phyloP scores from a whole-genome alignment of 2,329 filamentous ascomycete genomes.

The Talaromyces verruculosus region DNA sequence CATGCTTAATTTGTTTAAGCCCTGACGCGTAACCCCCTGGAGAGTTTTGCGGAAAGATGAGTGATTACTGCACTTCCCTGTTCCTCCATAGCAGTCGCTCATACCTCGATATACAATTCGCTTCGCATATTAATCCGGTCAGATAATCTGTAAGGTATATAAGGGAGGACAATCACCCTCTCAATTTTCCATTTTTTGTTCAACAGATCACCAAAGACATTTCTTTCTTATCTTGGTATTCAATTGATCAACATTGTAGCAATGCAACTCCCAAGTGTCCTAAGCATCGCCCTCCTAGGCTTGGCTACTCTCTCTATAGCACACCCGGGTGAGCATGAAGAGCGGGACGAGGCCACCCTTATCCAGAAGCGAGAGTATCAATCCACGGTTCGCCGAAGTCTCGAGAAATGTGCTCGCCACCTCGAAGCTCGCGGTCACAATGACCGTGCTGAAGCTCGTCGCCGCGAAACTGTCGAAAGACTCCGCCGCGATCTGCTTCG shows the following conservation, averaged over 20 bases:
- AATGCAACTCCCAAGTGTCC: background rate
- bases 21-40: background rate
- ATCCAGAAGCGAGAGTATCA: slow-evolving; percentile 25
- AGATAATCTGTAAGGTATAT: background rate
- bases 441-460: slow-evolving; percentile 28
- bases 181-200: background rate
- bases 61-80: background rate
- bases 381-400: slow-evolving; percentile 24
- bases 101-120: background rate
- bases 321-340: background rate
- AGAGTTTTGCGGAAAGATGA: background rate
- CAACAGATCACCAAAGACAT: background rate
- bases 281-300: background rate
- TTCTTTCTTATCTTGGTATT: background rate
- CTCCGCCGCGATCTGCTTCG: background rate
- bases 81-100: background rate
- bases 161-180: background rate
- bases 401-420: slow-evolving; percentile 26
- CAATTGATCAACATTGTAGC: background rate
- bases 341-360: background rate
- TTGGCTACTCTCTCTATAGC: background rate
- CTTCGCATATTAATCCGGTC: background rate
- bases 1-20: background rate
- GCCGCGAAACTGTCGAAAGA: slow-evolving; percentile 24
- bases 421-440: slow-evolving; percentile 28